Evolutionary conservation across 2,329 filamentous ascomycete genomes (phyloP), one percentile per base, ranked within the genome.

Genomic region (Xylariaceae sp.): DNA sequence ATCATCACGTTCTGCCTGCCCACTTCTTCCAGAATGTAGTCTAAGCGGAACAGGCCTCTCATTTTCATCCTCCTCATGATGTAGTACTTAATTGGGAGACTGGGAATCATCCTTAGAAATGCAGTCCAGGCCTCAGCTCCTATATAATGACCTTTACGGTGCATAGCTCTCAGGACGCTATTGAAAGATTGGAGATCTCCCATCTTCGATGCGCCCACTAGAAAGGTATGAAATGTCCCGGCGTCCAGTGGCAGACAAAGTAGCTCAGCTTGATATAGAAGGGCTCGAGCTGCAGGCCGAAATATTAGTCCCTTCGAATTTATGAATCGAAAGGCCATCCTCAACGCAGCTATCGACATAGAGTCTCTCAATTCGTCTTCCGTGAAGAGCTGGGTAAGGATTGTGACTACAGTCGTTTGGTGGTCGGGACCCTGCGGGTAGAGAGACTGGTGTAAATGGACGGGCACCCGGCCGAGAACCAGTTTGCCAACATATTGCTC

Each of bases 11-110:
- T 61, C 22, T 68, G 58, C 29, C 61, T 60, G 29, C 60, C 65
- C 16, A 67, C 45, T 48, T 62, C 59, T 42, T 48, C 55, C 10
- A 57, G 54, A 19, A 63, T 49, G 10, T 60, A 54, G 12, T 53
- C 56, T 41, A 63, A 57, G 15, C 51, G 62, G 42, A 55, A 47
- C 2, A 69, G 52, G 5, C 61, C 59, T 26, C 59, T 62, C 16
- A 36, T 43, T 32, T 26, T 54, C 61, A 69, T 62, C 42, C 39
- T 77, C 53, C 68, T 69, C 47, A 77, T 71, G 58, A 83, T 76
- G 51, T 80, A 75, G 12, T 71, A 66, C 47, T 76, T 66, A 44
- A 66, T 56, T 37, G 71, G 60, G 50, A 75, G 64, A 65, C 72
- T 54, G 62, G 68, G 58, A 51, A 77, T 63, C 70, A 76, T 75